Evolutionary conservation across 371 early-diverging fungal genomes (phyloP), one percentile per base, ranked within the genome.

Genomic region (Neoconidiobolus thromboides): DNA sequence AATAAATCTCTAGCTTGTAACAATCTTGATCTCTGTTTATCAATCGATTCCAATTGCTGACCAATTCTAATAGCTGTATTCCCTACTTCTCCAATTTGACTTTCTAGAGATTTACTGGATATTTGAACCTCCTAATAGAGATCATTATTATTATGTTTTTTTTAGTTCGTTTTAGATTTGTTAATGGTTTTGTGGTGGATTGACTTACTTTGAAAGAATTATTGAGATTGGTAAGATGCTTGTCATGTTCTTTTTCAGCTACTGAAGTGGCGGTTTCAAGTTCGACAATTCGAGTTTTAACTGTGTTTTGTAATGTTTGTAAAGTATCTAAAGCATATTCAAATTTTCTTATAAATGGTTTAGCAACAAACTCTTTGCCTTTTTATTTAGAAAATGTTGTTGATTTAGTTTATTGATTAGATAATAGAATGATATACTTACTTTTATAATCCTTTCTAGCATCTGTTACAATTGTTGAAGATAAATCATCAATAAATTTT

Each of bases 11-110:
- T 78, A 51, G 91, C 87, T 55, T 93, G 88, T 2, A 82, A 76
- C 0, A 94, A 91, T 9, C 90, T 77, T 50, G 82, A 79, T 58
- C 90, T 71, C 63, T 95, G 93, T 64, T 85, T 89, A 66, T 93
- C 92, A 36, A 94, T 83, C 0, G 86, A 88, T 62, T 96, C 97
- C 36, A 96, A 76, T 67, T 94, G 95, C 67, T 95, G 95, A 72
- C 95, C 96, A 58, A 96, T 91, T 52, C 91, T 80, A 43, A 95
- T 83, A n/a, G 95, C 92, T 6, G 92, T 92, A 66, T 87, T 89
- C 63, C 95, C 91, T 6, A 96, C 93, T 62, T 92, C 89, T 56
- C 82, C 81, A 42, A 95, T 83, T 58, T 91, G 80, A 26, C 76
- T 71, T 67, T 96, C 95, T 43, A 96, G 72, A 44, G 75, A 76